phyloP scores from a whole-genome alignment of 2,329 filamentous ascomycete genomes.

The Aspergillus sp. region DNA sequence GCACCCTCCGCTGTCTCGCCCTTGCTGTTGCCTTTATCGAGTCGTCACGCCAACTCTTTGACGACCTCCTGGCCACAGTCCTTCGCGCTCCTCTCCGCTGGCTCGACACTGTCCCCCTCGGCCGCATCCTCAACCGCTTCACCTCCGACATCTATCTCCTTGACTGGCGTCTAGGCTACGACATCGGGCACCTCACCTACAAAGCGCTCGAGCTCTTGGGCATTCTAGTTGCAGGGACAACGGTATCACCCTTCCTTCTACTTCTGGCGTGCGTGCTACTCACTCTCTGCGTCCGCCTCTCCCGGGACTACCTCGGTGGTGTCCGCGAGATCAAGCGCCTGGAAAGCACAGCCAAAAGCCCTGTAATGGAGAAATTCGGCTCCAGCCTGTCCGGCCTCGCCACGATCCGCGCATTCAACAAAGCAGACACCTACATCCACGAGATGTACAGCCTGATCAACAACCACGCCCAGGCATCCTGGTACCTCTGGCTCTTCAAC shows the following conservation, averaged over 20 bases:
- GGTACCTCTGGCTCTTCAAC: constrained; percentile 70
- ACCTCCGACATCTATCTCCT: constrained; percentile 73
- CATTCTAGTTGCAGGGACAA: constrained; percentile 63
- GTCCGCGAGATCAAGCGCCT: constrained; percentile 63
- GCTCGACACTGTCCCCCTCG: constrained; percentile 76
- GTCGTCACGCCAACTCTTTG: constrained; percentile 67
- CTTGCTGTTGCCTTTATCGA: constrained; percentile 64
- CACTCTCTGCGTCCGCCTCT: constrained; percentile 57
- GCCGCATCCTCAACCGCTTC: constrained; percentile 73
- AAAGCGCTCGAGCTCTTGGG: constrained; percentile 63
- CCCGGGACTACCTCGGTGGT: constrained; percentile 62
- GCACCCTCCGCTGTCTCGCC: constrained; percentile 41
- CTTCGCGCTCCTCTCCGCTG: constrained; percentile 72
- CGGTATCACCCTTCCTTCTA: constrained; percentile 67
- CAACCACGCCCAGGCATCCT: constrained; percentile 62
- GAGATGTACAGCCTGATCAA: constrained; percentile 70
- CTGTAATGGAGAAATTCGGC: constrained; percentile 76
- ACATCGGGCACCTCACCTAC: constrained; percentile 61
- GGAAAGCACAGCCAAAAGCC: constrained; percentile 72
- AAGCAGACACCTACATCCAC: constrained; percentile 63
- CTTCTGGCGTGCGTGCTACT: constrained; percentile 61
- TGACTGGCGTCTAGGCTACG: constrained; percentile 64
- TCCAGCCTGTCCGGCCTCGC: constrained; percentile 69
- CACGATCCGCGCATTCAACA: constrained; percentile 75
- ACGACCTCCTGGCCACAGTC: constrained; percentile 64